phyloP scores from a whole-genome alignment of 2,329 filamentous ascomycete species.

The Colletotrichum viniferum region DNA sequence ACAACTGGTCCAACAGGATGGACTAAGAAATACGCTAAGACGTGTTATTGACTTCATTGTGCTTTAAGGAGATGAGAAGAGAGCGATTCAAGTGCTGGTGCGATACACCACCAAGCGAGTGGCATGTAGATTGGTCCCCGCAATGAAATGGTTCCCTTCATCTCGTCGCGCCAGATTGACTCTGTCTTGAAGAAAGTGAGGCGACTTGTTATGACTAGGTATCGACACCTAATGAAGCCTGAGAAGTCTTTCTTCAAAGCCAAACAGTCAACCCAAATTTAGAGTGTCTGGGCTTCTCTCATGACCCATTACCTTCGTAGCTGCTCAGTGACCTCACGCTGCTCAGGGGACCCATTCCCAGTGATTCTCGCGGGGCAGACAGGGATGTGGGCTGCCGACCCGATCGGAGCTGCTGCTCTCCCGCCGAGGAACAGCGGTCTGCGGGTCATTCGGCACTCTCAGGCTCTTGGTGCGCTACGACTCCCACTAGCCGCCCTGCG shows the following conservation, averaged over 20 bases:
- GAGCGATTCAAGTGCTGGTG: background rate
- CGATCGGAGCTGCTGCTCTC: background rate
- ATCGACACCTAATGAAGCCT: background rate
- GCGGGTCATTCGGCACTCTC: conserved; percentile 12
- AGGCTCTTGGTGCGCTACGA: background rate
- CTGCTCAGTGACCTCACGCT: conserved; percentile 4
- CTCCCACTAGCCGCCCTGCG: background rate
- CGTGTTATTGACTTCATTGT: background rate
- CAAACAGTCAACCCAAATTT: background rate
- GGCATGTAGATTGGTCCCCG: background rate
- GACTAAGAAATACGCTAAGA: background rate
- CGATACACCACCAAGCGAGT: background rate
- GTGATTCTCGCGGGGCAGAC: conserved; percentile 11
- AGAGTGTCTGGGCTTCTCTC: background rate
- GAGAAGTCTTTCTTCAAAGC: background rate
- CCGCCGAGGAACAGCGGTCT: background rate
- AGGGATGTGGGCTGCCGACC: conserved; percentile 1
- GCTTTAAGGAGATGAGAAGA: background rate
- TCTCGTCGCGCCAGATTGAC: background rate
- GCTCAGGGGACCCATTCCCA: background rate
- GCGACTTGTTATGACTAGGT: background rate
- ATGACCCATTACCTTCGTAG: background rate
- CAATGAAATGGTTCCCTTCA: background rate
- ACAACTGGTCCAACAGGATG: background rate
- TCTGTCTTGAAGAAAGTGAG: background rate